Conservation (phyloP, 345 rosid species). For the Populus euphratica region DNA sequence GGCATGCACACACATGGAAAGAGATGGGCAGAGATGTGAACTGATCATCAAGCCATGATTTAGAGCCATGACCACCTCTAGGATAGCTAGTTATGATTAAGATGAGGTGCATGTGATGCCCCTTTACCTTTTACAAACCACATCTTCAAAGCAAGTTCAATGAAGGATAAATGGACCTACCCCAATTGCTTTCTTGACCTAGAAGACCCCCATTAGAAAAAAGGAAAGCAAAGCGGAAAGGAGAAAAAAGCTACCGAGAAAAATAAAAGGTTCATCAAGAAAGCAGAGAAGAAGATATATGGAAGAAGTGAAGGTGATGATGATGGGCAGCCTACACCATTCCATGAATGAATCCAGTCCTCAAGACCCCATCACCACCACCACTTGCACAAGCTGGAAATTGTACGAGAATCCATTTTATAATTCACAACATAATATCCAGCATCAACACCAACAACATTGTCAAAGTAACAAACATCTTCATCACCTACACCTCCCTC, state of each 20-base stretch:
- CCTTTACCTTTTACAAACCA: slow-evolving; percentile 37
- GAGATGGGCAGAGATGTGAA: neutral
- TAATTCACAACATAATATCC: slow-evolving; percentile 18
- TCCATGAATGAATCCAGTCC: slow-evolving; percentile 21
- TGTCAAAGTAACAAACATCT: slow-evolving; percentile 23
- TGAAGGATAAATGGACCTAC: slow-evolving; percentile 33
- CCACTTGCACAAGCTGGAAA: slow-evolving; percentile 63
- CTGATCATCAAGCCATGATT: slow-evolving; percentile 2
- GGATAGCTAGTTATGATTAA: slow-evolving; percentile 11
- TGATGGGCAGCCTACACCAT: slow-evolving; percentile 36
- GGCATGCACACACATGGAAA: neutral
- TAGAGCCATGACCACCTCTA: slow-evolving; percentile 13
- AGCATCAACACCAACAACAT: slow-evolving; percentile 23
- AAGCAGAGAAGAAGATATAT: slow-evolving; percentile 29
- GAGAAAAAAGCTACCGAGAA: neutral
- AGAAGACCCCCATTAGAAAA: slow-evolving; percentile 31
- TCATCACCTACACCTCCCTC: slow-evolving; percentile 23
- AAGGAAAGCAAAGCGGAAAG: slow-evolving; percentile 14
- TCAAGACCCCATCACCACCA: slow-evolving; percentile 35
- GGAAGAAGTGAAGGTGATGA: slow-evolving; percentile 51
- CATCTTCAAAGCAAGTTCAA: slow-evolving; percentile 26
- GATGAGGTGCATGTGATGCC: slow-evolving; percentile 46
- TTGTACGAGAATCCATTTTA: slow-evolving; percentile 71
- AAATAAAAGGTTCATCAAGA: slow-evolving; percentile 16
- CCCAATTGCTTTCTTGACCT: slow-evolving; percentile 35